Percentiles rank a stretch among this genome's conserved stretches.
phyloP scores from a whole-genome alignment of 75 land plant genomes.

The Selaginella tamariscina region DNA sequence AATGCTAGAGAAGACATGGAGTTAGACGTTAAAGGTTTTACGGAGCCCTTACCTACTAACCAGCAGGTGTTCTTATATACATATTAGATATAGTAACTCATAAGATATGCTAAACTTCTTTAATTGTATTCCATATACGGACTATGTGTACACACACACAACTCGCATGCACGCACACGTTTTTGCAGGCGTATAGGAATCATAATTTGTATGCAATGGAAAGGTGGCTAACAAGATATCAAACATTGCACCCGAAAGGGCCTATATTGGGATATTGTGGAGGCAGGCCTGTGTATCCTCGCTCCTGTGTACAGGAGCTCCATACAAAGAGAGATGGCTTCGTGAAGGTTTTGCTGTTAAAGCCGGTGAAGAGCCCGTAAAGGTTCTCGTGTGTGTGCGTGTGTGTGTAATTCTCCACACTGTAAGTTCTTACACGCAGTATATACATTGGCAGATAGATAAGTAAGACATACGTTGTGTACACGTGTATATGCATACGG shows the following conservation, averaged over 20 bases:
- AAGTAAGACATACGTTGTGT: too few species aligned
- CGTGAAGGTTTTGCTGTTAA: constrained; percentile 77
- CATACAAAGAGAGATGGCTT: constrained; percentile 72
- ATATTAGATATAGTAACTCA: too few species aligned
- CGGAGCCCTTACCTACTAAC: constrained; percentile 96
- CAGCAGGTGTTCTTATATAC: constrained; percentile 78
- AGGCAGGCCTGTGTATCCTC: constrained; percentile 85
- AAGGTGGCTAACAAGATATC: constrained; percentile 82
- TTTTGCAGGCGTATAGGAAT: constrained; percentile 66
- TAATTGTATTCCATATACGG: too few species aligned
- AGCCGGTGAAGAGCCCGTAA: constrained; percentile 52
- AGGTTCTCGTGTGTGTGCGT: too few species aligned
- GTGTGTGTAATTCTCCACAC: too few species aligned
- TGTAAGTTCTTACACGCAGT: too few species aligned
- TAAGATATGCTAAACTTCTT: not conserved
- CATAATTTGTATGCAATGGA: constrained; percentile 85
- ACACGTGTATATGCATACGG: too few species aligned
- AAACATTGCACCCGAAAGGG: constrained; percentile 74
- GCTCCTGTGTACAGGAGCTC: constrained; percentile 69
- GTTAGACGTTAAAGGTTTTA: constrained; percentile 57
- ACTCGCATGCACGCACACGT: too few species aligned
- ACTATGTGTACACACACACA: too few species aligned
- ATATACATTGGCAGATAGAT: too few species aligned
- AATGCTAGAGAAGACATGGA: constrained; percentile 83
- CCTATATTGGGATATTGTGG: constrained; percentile 80